Percentiles rank a stretch among this genome's conserved stretches.
These are phyloP conservation scores for Jacaranda copaia DNA, from an alignment of 257 asterid genomes.

Conservation along the genomic window DNA sequence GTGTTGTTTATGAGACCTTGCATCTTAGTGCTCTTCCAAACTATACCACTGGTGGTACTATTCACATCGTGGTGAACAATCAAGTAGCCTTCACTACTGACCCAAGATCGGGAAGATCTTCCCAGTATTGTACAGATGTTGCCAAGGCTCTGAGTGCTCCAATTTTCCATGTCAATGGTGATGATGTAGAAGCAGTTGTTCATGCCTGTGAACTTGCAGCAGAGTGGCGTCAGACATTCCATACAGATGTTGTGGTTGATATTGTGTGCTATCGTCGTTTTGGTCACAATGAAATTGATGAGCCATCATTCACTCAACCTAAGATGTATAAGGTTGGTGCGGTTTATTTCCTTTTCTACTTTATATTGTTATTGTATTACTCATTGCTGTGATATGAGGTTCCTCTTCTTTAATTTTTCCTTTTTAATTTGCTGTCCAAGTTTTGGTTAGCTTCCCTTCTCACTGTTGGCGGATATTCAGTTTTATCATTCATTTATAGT, in stretches of 20 bases:
- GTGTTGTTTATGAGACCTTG: slow-evolving; percentile 93
- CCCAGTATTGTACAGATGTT: slow-evolving; percentile 82
- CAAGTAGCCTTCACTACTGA: slow-evolving; percentile 84
- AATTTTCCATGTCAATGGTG: slow-evolving; percentile 84
- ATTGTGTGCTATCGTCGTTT: slow-evolving; percentile 79
- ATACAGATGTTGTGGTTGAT: slow-evolving; percentile 79
- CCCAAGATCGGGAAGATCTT: slow-evolving; percentile 69
- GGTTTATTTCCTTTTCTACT: slow-evolving; percentile 17
- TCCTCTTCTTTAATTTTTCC: slow-evolving; percentile 16
- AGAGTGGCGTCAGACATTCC: slow-evolving; percentile 82
- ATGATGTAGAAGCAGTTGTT: slow-evolving; percentile 79
- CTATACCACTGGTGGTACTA: slow-evolving; percentile 88
- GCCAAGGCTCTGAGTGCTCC: slow-evolving; percentile 77
- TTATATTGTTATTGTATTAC: slow-evolving; percentile 24
- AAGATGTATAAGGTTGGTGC: slow-evolving; percentile 74
- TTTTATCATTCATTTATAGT: slow-evolving; percentile 3
- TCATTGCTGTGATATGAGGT: background rate
- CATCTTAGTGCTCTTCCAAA: slow-evolving; percentile 98
- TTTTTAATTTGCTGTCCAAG: background rate
- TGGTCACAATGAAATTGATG: slow-evolving; percentile 85
- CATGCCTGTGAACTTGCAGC: slow-evolving; percentile 85
- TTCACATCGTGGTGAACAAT: slow-evolving; percentile 80
- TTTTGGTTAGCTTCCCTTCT: slow-evolving; percentile 23
- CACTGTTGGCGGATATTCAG: slow-evolving; percentile 13
- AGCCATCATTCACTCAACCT: slow-evolving; percentile 85